phyloP scores from a whole-genome alignment of 2,329 filamentous ascomycete species.

The Fusarium redolens region DNA sequence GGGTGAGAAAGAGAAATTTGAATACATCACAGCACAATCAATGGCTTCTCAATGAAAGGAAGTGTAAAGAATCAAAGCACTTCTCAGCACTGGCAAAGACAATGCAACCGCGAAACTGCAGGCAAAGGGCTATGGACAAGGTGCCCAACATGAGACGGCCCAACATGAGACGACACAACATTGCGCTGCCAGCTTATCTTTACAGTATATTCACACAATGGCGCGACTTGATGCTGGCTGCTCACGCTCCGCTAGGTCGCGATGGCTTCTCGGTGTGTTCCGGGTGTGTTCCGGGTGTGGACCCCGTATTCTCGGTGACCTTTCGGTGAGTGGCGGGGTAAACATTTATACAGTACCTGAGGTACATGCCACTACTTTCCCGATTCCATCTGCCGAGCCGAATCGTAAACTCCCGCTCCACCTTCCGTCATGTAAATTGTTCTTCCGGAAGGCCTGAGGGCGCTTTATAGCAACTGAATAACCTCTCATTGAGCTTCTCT shows the following conservation, averaged over 20 bases:
- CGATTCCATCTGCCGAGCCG: conserved; percentile 48
- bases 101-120: background rate
- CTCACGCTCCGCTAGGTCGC: background rate
- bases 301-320: conserved; percentile 9
- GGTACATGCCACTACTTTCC: conserved; percentile 34
- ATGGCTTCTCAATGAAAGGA: background rate
- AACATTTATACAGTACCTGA: conserved; percentile 41
- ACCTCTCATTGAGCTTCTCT: background rate
- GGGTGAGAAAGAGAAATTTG: background rate
- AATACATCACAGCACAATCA: background rate
- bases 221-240: background rate
- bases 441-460: conserved; percentile 39
- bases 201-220: background rate
- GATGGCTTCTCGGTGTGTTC: conserved; percentile 7
- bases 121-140: background rate
- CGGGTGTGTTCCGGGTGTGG: conserved; percentile 19
- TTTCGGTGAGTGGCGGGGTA: conserved; percentile 44
- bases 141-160: background rate
- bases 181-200: no score
- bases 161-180: background rate
- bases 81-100: background rate
- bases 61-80: background rate
- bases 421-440: conserved; percentile 42
- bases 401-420: conserved; percentile 37
- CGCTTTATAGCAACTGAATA: conserved; percentile 3